Conservation (phyloP, 2,329 filamentous ascomycete species). For the Coniochaeta sp. region DNA sequence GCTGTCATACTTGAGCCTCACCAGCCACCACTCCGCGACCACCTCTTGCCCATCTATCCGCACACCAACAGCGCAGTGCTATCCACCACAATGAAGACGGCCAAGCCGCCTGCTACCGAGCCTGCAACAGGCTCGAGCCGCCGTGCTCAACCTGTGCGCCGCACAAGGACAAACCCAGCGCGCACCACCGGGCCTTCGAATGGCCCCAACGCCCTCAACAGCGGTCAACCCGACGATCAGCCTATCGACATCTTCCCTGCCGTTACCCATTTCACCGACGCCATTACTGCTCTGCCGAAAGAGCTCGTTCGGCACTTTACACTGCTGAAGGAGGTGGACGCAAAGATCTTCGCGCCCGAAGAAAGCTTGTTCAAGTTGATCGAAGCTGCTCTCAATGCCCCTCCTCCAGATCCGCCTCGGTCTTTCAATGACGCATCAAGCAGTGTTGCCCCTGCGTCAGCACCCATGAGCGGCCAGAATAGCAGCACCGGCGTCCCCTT, state of each 20-base stretch:
- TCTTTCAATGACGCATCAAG: conserved; percentile 36
- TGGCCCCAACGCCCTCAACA: conserved; percentile 39
- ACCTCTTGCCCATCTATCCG: not conserved
- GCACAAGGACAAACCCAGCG: conserved; percentile 58
- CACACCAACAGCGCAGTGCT: not conserved
- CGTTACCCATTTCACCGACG: conserved; percentile 76
- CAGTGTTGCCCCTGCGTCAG: conserved; percentile 33
- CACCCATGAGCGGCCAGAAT: conserved; percentile 42
- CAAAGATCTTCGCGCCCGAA: conserved; percentile 87
- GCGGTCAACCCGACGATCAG: conserved; percentile 41
- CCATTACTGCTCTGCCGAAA: conserved; percentile 84
- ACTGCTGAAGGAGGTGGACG: conserved; percentile 93
- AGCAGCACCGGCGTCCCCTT: conserved; percentile 34
- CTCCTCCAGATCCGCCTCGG: conserved; percentile 35
- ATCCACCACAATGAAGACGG: conserved; percentile 43
- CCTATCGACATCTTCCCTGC: conserved; percentile 62
- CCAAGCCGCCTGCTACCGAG: conserved; percentile 35
- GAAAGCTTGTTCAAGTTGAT: conserved; percentile 74
- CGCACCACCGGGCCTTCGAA: conserved; percentile 39
- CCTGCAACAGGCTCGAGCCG: conserved; percentile 32
- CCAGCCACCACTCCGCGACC: not conserved
- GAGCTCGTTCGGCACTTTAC: conserved; percentile 96
- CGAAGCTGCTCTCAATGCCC: conserved; percentile 50
- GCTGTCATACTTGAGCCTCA: not conserved
- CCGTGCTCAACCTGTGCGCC: conserved; percentile 57